Percentiles rank a stretch among this genome's conserved stretches.
These are phyloP conservation scores for Aaosphaeria pasadenensis DNA, from an alignment of 2,329 filamentous ascomycete species.

Conservation along the genomic window DNA sequence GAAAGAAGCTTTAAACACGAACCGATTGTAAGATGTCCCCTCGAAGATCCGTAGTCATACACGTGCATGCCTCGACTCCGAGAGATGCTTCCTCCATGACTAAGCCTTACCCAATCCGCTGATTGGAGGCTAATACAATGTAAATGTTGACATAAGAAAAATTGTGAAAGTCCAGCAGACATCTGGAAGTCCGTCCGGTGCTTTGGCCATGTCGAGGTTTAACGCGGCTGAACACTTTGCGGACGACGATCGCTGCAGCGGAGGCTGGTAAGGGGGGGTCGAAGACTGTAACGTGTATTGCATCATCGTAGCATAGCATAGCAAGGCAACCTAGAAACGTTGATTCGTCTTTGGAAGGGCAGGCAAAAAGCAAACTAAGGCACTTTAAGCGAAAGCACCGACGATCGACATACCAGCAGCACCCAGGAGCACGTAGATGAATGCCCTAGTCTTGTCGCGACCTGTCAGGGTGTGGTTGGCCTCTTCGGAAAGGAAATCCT, in stretches of 20 bases:
- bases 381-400: constrained; percentile 33
- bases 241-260: not conserved
- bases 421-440: constrained; percentile 40
- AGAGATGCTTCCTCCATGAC: constrained; percentile 1
- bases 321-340: not conserved
- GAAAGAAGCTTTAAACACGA: not conserved
- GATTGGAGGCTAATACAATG: not conserved
- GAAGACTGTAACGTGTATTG: not conserved
- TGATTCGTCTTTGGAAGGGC: not conserved
- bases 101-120: constrained; percentile 3
- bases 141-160: too few species aligned
- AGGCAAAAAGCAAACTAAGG: not conserved
- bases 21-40: too few species aligned
- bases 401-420: constrained; percentile 38
- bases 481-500: constrained; percentile 60
- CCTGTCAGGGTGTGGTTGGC: constrained; percentile 47
- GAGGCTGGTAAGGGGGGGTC: not conserved
- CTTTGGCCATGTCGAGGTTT: not conserved
- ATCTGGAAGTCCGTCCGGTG: not conserved
- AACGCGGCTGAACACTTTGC: not conserved
- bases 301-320: too few species aligned
- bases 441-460: constrained; percentile 54
- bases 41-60: not conserved
- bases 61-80: not conserved
- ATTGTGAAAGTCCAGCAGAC: too few species aligned